These are phyloP conservation scores for Claviceps cyperi DNA, from an alignment of 2,329 filamentous ascomycete species.

Conservation along the genomic window DNA sequence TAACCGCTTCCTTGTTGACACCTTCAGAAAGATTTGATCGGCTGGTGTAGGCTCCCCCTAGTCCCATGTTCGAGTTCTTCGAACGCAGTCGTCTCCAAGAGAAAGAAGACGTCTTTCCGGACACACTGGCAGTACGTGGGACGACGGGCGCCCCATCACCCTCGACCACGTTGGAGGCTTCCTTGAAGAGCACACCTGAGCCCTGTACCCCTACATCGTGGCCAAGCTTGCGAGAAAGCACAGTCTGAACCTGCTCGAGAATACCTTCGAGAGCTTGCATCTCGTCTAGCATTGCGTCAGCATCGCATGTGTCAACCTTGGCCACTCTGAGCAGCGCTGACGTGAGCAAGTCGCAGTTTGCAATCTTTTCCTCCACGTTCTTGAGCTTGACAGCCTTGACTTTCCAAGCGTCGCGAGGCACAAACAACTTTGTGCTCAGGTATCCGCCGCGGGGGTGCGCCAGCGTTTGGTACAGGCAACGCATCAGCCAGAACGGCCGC, in stretches of 20 bases:
- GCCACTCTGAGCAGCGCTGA: slow-evolving; percentile 74
- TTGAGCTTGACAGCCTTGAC: slow-evolving; percentile 90
- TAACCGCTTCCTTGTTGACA: slow-evolving; percentile 26
- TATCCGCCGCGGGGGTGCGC: slow-evolving; percentile 86
- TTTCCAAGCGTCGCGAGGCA: slow-evolving; percentile 84
- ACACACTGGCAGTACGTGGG: slow-evolving; percentile 44
- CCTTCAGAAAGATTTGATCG: slow-evolving; percentile 12
- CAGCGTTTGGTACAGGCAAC: slow-evolving; percentile 82
- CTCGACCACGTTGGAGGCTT: slow-evolving; percentile 38
- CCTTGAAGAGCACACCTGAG: slow-evolving; percentile 59
- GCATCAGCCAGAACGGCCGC: slow-evolving; percentile 97
- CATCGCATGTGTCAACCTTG: slow-evolving; percentile 75
- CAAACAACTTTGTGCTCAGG: slow-evolving; percentile 77
- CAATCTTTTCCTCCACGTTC: slow-evolving; percentile 82
- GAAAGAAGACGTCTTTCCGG: slow-evolving; percentile 54
- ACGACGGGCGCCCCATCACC: slow-evolving; percentile 25
- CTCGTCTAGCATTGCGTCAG: slow-evolving; percentile 82
- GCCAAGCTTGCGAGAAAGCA: slow-evolving; percentile 72
- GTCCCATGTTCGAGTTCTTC: slow-evolving; percentile 64
- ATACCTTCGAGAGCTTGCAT: slow-evolving; percentile 81
- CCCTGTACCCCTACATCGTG: slow-evolving; percentile 79
- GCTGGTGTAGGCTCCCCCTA: slow-evolving; percentile 33
- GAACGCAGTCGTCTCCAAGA: slow-evolving; percentile 83
- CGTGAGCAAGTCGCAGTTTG: slow-evolving; percentile 80
- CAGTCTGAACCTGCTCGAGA: slow-evolving; percentile 69